These are phyloP conservation scores for Trichoderma atroviride DNA, from an alignment of 2,329 filamentous ascomycete genomes.

Conservation along the genomic window DNA sequence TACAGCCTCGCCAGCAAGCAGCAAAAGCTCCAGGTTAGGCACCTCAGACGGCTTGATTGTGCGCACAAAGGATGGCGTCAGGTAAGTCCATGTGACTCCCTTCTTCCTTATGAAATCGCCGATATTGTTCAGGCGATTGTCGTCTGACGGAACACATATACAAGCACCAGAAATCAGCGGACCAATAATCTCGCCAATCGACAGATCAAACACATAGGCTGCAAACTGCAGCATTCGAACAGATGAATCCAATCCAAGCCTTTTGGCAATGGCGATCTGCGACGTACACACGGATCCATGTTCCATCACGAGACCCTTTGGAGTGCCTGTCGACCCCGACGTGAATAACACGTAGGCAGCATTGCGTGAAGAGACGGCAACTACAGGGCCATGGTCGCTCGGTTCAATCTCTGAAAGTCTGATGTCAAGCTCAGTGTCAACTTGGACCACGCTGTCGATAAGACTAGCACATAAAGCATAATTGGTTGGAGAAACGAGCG, in stretches of 20 bases:
- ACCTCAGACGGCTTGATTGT: conserved; percentile 21
- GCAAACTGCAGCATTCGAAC: conserved; percentile 25
- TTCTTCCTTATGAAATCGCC: conserved; percentile 1
- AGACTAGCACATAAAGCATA: conserved; percentile 30
- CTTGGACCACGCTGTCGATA: conserved; percentile 17
- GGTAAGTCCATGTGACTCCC: conserved; percentile 21
- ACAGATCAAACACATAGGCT: conserved; percentile 26
- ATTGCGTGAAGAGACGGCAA: conserved; percentile 11
- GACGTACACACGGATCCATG: conserved; percentile 22
- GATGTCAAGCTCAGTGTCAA: neutral
- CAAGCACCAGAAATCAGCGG: conserved; percentile 21
- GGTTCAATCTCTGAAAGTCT: neutral
- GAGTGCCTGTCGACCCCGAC: conserved; percentile 16
- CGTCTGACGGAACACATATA: conserved; percentile 19
- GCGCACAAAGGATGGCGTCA: conserved; percentile 25
- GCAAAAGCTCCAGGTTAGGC: conserved; percentile 21
- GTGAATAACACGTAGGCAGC: conserved; percentile 22
- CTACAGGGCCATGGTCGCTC: neutral
- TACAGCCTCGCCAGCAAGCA: conserved; percentile 28
- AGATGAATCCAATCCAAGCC: neutral
- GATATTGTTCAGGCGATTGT: conserved; percentile 26
- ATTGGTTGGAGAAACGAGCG: conserved; percentile 25
- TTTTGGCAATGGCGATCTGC: conserved; percentile 6
- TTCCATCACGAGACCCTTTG: conserved; percentile 24
- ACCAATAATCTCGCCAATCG: conserved; percentile 27